Percentiles rank a stretch among this genome's conserved stretches.
Conservation (phyloP, 352 stramenopile species). For the Globisporangium carolinianum region DNA sequence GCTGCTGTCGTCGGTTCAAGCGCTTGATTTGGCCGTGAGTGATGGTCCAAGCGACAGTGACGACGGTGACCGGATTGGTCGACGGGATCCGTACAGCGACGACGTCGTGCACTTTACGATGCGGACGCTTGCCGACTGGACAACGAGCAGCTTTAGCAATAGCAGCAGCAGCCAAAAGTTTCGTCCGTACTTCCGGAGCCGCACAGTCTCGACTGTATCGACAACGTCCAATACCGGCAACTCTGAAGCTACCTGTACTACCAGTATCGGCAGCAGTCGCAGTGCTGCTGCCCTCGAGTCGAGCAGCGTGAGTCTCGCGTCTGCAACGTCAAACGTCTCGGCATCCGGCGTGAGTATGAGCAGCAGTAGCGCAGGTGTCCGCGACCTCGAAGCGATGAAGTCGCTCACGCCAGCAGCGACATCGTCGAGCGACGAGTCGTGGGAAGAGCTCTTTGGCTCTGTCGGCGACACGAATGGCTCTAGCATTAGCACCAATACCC, state of each 20-base stretch:
- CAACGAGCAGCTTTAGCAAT: constrained; percentile 27
- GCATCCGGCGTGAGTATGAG: constrained; percentile 11
- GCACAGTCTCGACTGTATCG: constrained; percentile 14
- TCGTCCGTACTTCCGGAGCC: constrained; percentile 18
- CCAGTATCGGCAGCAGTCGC: not conserved
- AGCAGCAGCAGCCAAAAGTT: constrained; percentile 21
- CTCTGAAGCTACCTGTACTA: too few relatives aligned
- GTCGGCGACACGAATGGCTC: not conserved
- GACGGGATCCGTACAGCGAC: constrained; percentile 13
- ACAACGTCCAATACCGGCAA: too few relatives aligned
- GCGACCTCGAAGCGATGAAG: constrained; percentile 66
- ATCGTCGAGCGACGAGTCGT: constrained; percentile 35
- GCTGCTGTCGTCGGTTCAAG: constrained; percentile 51
- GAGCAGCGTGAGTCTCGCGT: constrained; percentile 17
- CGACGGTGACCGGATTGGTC: not conserved
- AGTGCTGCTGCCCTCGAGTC: constrained; percentile 16
- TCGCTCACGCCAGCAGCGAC: constrained; percentile 23
- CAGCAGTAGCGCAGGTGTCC: constrained; percentile 10
- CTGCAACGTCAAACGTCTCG: constrained; percentile 18
- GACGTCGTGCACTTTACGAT: constrained; percentile 56
- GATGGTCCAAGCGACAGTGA: constrained; percentile 10
- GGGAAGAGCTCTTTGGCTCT: constrained; percentile 63
- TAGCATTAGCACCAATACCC: too few relatives aligned
- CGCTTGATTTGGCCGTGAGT: constrained; percentile 7
- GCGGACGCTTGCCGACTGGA: constrained; percentile 58